Evolutionary conservation across 192 early-diverging fungal genomes (phyloP), one percentile per base, ranked within the genome.

Genomic region (Podila horticola): DNA sequence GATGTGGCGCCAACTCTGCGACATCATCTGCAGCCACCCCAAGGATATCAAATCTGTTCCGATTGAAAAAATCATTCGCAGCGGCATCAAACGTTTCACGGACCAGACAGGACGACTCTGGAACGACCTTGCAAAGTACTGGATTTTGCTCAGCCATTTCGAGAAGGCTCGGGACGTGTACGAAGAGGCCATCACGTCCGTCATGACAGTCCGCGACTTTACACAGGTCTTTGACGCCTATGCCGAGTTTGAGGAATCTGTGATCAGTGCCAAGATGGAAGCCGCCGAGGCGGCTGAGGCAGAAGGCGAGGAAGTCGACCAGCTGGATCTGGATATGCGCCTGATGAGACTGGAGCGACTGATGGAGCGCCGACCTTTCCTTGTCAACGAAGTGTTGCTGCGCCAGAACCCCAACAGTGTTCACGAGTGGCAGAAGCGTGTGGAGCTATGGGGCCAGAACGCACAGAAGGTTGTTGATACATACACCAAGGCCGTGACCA

Each of bases 151-250:
- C 20, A 90, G 89, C 13, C 88, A 93, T 67, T 88, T 94, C 71
- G 97, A 98, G 71, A 93, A 89, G 60, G 97, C 98, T 4, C 83
- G 97, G 15, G 97, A 97, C 82, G 92, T 99, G 2, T 99, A 92
- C 71, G 98, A 99, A 82, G 95, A 99, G 83, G 97, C 93, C 0
- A 83, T 99, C 66, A 82, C 75, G 1, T 86, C 83, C 0, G 97
- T 97, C 2, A 86, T 82, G 69, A 97, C 92, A 0, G 93, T 98
- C 45, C 89, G 93, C 12, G 97, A 98, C 76, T 99, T 99, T 70
- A 92, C 96, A 0, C 89, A 94, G 70, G 92, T 99, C 69, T 99
- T 99, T 88, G 97, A 99, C 71, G 93, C 97, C 2, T 99, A 98
- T 75, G 94, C 95, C 13, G 91, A 97, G 62, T 93, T 97, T 67